These are phyloP conservation scores for Vigna mungo DNA, from an alignment of 306 rosid genomes.

Conservation along the genomic window DNA sequence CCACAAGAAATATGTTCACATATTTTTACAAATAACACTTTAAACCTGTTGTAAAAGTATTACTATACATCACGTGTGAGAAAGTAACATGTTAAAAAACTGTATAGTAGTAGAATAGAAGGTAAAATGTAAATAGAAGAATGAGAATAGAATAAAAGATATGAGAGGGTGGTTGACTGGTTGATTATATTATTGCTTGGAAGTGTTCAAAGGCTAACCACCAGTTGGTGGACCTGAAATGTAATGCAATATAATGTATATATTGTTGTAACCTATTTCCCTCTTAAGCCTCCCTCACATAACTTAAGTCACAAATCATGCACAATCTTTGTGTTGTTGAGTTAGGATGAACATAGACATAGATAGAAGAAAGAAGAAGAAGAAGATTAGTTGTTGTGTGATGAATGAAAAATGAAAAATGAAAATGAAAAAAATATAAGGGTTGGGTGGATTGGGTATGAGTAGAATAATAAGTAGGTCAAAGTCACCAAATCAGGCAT, in stretches of 20 bases:
- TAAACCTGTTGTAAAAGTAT: neutral
- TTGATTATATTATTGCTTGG: conserved; percentile 67
- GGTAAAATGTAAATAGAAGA: neutral
- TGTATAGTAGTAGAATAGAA: neutral
- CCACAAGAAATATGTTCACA: neutral
- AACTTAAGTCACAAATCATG: conserved; percentile 55
- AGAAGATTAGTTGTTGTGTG: neutral
- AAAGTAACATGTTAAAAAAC: conserved; percentile 31
- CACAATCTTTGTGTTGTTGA: neutral
- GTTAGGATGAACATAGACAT: neutral
- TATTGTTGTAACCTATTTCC: neutral
- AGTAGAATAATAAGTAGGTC: conserved; percentile 55
- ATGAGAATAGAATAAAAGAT: neutral
- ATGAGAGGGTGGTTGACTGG: conserved; percentile 52
- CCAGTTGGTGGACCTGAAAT: conserved; percentile 91
- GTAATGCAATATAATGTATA: neutral
- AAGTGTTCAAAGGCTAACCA: conserved; percentile 73
- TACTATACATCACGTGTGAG: conserved; percentile 49
- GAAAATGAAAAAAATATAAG: neutral
- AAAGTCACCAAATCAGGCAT: conserved; percentile 52
- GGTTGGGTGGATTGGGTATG: conserved; percentile 49
- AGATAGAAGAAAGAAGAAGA: neutral
- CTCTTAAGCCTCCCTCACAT: conserved; percentile 51
- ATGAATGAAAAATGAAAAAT: conserved; percentile 29
- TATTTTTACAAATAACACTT: neutral